phyloP scores from a whole-genome alignment of 139 green algal species.

The Chlamydomonas sp. region DNA sequence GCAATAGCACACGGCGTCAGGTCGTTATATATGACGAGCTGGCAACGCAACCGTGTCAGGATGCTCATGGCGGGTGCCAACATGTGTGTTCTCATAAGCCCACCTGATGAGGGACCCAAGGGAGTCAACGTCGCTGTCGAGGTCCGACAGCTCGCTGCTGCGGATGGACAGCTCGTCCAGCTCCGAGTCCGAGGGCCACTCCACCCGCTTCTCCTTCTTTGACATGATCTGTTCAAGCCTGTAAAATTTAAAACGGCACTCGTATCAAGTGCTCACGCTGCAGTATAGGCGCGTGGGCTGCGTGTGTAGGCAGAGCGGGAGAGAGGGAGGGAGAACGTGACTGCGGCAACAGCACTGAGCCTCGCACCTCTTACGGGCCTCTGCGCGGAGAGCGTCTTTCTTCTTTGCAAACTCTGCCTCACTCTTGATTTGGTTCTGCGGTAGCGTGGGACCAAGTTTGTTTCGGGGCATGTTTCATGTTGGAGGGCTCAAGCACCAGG shows the following conservation, averaged over 20 bases:
- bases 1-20: background rate
- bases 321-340: background rate
- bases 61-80: too few species aligned
- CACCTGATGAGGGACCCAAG: constrained; percentile 43
- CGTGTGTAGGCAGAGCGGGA: background rate
- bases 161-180: constrained; percentile 52
- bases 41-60: too few species aligned
- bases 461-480: background rate
- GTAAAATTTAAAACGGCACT: background rate
- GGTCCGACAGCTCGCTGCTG: constrained; percentile 61
- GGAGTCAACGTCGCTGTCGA: constrained; percentile 65
- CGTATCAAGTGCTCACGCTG: background rate
- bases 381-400: constrained; percentile 41
- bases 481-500: background rate
- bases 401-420: constrained; percentile 55
- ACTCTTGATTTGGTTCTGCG: constrained; percentile 44
- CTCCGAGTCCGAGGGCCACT: constrained; percentile 47
- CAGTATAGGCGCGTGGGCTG: background rate
- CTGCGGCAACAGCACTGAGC: background rate
- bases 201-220: constrained; percentile 42
- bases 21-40: background rate
- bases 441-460: background rate
- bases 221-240: constrained; percentile 49
- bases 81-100: too few species aligned
- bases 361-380: constrained; percentile 33